Percentiles rank a stretch among this genome's conserved stretches.
Evolutionary conservation across 2,329 filamentous ascomycete species (phyloP).

Genomic region (Colletotrichum sp.): DNA sequence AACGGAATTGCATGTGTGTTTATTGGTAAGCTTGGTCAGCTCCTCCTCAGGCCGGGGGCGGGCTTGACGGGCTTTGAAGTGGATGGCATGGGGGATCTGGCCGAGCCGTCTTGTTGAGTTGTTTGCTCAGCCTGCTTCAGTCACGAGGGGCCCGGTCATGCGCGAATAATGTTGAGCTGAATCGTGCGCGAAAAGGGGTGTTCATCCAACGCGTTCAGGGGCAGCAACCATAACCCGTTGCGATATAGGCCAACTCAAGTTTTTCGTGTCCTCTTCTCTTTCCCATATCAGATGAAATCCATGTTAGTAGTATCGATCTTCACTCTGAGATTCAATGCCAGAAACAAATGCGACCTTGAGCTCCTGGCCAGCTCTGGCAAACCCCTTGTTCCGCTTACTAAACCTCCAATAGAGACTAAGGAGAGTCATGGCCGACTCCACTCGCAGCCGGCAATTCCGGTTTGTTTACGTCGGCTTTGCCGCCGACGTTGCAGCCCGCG

Average conservation of each 20-base stretch:
- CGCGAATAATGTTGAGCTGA: neutral
- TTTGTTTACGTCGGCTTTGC: slow-evolving; percentile 2
- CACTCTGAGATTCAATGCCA: neutral
- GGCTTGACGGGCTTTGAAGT: neutral
- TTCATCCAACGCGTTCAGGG: neutral
- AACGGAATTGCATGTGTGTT: neutral
- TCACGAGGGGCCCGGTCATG: neutral
- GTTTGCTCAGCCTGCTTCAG: neutral
- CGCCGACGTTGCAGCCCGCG: neutral
- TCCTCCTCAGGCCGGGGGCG: neutral
- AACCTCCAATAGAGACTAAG: neutral
- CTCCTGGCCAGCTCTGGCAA: neutral
- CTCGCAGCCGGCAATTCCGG: neutral
- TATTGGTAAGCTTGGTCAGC: neutral
- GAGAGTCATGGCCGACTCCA: neutral
- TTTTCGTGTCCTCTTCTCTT: neutral
- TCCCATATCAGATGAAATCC: neutral
- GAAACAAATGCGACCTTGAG: neutral
- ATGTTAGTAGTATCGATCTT: neutral
- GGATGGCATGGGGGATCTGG: neutral
- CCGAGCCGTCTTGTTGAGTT: neutral
- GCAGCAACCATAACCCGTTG: neutral
- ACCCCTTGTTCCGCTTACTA: neutral
- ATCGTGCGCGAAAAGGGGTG: neutral
- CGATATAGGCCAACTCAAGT: neutral